Conservation (phyloP, 116 monocot species). For the Papilionanthe hybrid region DNA sequence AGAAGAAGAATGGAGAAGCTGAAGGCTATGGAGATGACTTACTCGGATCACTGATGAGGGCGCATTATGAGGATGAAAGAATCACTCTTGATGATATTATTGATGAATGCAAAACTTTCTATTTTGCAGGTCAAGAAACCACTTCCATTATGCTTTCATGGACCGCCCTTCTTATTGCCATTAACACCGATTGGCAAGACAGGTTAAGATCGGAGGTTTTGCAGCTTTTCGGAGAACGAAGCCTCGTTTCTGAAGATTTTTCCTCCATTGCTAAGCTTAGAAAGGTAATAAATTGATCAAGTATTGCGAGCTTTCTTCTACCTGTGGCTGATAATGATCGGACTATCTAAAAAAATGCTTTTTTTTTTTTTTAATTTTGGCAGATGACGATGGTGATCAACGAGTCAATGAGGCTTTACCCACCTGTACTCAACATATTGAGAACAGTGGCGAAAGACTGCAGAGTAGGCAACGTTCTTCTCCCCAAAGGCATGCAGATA, state of each 20-base stretch:
- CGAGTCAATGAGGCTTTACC: constrained; percentile 13
- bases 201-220: constrained; percentile 37
- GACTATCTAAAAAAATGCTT: not conserved
- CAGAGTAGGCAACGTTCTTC: constrained; percentile 8
- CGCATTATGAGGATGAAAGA: not conserved
- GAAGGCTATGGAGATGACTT: constrained; percentile 23
- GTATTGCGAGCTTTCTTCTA: not conserved
- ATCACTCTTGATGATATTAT: constrained; percentile 44
- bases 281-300: constrained; percentile 1
- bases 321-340: not conserved
- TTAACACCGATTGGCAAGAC: constrained; percentile 32
- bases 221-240: constrained; percentile 17
- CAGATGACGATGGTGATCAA: constrained; percentile 25
- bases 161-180: constrained; percentile 24
- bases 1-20: constrained; percentile 8
- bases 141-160: constrained; percentile 38
- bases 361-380: not conserved
- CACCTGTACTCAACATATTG: constrained; percentile 7
- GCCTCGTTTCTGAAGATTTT: constrained; percentile 12
- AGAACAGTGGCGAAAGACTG: constrained; percentile 4
- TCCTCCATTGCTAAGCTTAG: constrained; percentile 7
- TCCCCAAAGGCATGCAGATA: constrained; percentile 13
- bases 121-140: constrained; percentile 57
- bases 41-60: constrained; percentile 24
- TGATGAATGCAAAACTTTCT: constrained; percentile 58